Evolutionary conservation across 345 rosid species (phyloP), one percentile per base, ranked within the genome.

Genomic region (Linum tenue): DNA sequence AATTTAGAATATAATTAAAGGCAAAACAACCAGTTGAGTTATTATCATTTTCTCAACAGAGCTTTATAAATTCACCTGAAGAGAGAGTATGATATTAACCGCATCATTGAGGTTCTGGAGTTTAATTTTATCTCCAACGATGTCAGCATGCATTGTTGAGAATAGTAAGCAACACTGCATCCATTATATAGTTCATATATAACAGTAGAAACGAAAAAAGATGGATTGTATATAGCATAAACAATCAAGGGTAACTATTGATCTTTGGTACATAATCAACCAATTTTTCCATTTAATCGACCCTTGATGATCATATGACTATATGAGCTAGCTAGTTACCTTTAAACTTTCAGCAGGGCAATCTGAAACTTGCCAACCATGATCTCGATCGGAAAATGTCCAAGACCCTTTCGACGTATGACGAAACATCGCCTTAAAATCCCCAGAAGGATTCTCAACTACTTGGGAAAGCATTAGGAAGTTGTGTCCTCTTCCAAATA

Each of bases 151-250:
- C 70, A 73, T 65, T 66, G 60, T 71, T 5, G 80, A 68, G 56
- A 76, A 58, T n/a, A 76, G 70, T 0, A 79, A 68, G 55, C 80
- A 76, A 69, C 80, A 73, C 80, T 79, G 35, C 31, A 22, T 22
- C 31, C 31, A 22, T 22, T 22, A 22, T 22, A 22, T 22, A 22
- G 31, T 22, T 22, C 31, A 12, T 5, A 14, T 1, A 2, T 36
- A 14, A 39, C 6, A 37, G 37, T 42, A 10, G n/a, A 5, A n/a
- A 8, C 5, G 31, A 22, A 22, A 22, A 35, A 7, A 68, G 14
- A 14, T 4, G 8, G 3, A n/a, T n/a, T 31, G 7, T 10, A 11
- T 0, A 17, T 37, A 22, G 31, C 31, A 22, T 22, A 22, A 22
- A 22, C 31, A 22, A 22, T 22, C 31, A 22, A 22, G 31, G 0